Evolutionary conservation across 805 yeast species (phyloP).

Genomic region (Metschnikowia kunwiensis): DNA sequence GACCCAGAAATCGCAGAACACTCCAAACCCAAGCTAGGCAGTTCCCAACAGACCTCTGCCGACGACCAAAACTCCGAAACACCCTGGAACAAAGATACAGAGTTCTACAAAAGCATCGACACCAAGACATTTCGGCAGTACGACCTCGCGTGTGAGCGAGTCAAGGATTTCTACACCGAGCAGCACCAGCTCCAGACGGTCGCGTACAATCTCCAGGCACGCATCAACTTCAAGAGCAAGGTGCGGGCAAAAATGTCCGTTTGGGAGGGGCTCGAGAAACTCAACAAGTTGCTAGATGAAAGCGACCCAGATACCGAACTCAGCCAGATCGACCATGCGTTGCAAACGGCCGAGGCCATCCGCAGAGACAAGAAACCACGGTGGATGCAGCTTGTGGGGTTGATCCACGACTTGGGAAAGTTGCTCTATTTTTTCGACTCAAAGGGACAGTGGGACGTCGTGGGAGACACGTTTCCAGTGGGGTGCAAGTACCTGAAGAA

Average conservation of each 20-base stretch:
- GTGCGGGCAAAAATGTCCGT: constrained; percentile 63
- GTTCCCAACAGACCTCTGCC: no score
- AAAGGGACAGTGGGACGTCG: constrained; percentile 78
- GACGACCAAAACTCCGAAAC: no score
- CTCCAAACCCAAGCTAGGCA: no score
- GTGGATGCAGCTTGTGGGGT: constrained; percentile 74
- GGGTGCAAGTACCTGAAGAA: constrained; percentile 63
- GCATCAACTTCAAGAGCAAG: constrained; percentile 68
- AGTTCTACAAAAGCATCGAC: constrained; percentile 32
- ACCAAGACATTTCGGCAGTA: constrained; percentile 56
- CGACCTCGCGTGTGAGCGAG: constrained; percentile 66
- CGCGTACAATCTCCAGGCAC: constrained; percentile 66
- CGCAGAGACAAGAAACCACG: constrained; percentile 64
- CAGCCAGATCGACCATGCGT: constrained; percentile 71
- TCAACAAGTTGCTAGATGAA: constrained; percentile 63
- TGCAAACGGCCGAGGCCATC: constrained; percentile 75
- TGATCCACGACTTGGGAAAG: constrained; percentile 70
- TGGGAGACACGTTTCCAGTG: constrained; percentile 75
- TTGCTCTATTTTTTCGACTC: constrained; percentile 67
- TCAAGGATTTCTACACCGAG: constrained; percentile 60
- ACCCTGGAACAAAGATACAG: constrained; percentile 27
- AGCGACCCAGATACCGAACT: constrained; percentile 75
- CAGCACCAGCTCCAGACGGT: constrained; percentile 71
- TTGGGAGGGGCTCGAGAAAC: constrained; percentile 66
- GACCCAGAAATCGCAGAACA: no score